phyloP scores from a whole-genome alignment of 148 eudicot species.

The Rheum nobile region DNA sequence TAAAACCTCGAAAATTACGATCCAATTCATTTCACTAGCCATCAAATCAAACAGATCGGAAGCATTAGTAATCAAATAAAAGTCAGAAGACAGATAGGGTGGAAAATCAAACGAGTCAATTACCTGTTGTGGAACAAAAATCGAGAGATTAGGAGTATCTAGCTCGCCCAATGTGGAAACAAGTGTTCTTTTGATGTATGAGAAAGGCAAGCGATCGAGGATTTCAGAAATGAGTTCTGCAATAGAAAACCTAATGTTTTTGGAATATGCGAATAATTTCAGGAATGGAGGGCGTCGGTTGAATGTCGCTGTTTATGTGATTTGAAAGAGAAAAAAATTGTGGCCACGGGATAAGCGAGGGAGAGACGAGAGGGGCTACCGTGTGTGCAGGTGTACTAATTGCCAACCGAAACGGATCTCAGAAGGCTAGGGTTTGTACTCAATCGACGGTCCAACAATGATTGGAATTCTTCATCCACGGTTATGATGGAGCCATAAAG shows the following conservation, averaged over 20 bases:
- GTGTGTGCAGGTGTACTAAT: not conserved
- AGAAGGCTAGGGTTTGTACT: not conserved
- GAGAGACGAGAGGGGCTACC: no score
- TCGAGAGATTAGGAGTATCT: not conserved
- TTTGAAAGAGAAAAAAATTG: not conserved
- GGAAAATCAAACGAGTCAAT: not conserved
- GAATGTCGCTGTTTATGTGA: not conserved
- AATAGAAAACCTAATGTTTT: not conserved
- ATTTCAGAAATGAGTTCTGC: not conserved
- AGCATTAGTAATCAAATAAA: not conserved
- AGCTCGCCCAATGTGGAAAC: not conserved
- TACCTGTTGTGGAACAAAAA: not conserved
- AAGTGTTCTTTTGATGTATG: no score
- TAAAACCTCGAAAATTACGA: not conserved
- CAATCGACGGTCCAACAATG: not conserved
- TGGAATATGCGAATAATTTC: not conserved
- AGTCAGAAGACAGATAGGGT: not conserved
- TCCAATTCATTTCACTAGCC: not conserved
- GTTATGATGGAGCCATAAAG: not conserved
- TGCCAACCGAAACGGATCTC: not conserved
- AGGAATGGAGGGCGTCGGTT: not conserved
- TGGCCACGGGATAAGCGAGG: not conserved
- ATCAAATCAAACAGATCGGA: not conserved
- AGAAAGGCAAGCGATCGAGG: not conserved
- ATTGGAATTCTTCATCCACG: not conserved